phyloP scores from a whole-genome alignment of 106 monocot genomes.

The Allium cepa region DNA sequence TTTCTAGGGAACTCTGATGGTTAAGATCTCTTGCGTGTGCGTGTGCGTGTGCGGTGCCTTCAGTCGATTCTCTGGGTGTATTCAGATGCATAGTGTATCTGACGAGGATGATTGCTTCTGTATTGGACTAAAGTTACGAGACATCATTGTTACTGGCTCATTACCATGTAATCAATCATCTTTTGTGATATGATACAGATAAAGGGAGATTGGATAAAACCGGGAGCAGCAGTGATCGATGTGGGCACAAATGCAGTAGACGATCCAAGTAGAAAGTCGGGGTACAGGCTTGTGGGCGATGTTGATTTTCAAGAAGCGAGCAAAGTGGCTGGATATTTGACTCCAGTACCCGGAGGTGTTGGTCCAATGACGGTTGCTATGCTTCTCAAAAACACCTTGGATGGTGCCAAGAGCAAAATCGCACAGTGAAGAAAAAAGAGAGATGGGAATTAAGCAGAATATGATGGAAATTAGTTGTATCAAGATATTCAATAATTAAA shows the following conservation, averaged over 20 bases:
- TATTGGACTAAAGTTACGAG: no score
- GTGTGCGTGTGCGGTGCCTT: no score
- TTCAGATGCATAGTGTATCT: no score
- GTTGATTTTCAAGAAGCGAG: constrained; percentile 78
- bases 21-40: no score
- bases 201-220: constrained; percentile 93
- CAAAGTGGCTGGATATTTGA: constrained; percentile 84
- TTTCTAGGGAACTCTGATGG: no score
- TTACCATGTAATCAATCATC: no score
- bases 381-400: constrained; percentile 84
- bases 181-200: constrained; percentile 26
- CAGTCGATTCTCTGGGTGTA: no score
- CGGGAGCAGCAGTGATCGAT: constrained; percentile 89
- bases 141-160: no score
- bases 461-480: no score
- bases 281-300: constrained; percentile 88
- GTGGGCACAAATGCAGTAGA: constrained; percentile 82
- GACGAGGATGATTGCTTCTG: no score
- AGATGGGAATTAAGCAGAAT: not conserved
- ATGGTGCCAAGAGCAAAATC: constrained; percentile 63
- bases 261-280: constrained; percentile 72
- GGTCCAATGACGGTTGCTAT: constrained; percentile 94
- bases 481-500: no score
- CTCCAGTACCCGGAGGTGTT: constrained; percentile 89
- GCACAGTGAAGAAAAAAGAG: constrained; percentile 4